Evolutionary conservation across 2,329 filamentous ascomycete species (phyloP), one percentile per base, ranked within the genome.

Genomic region (Graphium sp.): DNA sequence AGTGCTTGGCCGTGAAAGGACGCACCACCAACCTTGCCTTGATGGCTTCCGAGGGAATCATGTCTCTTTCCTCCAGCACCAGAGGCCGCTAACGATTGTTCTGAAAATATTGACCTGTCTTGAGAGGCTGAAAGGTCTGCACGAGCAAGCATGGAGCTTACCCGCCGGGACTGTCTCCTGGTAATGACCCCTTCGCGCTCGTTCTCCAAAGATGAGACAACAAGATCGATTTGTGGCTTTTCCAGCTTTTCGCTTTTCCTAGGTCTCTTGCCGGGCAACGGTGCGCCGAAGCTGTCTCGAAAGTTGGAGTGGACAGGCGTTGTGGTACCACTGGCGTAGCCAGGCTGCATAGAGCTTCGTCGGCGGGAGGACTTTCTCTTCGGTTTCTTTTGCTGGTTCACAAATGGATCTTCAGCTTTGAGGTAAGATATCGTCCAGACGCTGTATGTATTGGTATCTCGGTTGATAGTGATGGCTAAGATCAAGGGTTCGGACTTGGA

Each of bases 81-180:
- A 8, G 46, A 49, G 7, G 53, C 41, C 7, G 52, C 44, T 3
- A 48, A 60, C 37, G 46, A 51, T 46, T 64, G 67, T 27, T 93
- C 84, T 17, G 74, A 66, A 44, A 92, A 91, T n/a, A 74, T 66
- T 2, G 74, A 64, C 41, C 80, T 67, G 39, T 92, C 84, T 38
- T 87, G 80, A 11, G 77, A 89, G 7, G 81, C 76, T 1, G 82
- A 87, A 13, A 94, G 58, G 45, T 94, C 87, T 18, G 81, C 79
- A 41, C 87, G 67, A 11, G 85, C 85, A 30, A 94, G 61, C 53
- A 93, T 67, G 11, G 87, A 95, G 55, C 89, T 98, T 16, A 95
- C 78, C 28, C 89, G 71, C 24, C 89, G 72, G 12, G 71, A 76
- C 35, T 69, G 70, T 34, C 70, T 59, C 29, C 70, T 55, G 1